Base-by-base conservation (phyloP, 1,284 basidiomycete genomes). In the Cryptococcus floricola region DNA sequence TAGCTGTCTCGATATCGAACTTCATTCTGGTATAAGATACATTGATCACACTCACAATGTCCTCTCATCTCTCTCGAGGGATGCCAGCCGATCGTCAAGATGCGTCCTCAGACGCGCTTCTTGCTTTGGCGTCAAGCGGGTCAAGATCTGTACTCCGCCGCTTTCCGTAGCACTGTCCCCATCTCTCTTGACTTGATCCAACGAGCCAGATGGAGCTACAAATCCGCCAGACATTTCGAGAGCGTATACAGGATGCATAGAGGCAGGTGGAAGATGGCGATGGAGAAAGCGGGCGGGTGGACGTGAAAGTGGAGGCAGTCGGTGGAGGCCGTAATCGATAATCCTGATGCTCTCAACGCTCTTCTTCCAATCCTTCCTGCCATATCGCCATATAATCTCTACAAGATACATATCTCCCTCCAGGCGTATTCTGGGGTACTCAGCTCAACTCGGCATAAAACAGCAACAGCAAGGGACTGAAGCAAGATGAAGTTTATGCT, bases 401-500 rank as follows among this genome's bases (percentile, higher is more conserved):
- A 4, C 14, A 42, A 9, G 10, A 42, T 13, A 10, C 7, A 7
- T 42, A 7, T 42, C 7, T n/a, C 19, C 23, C 14, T 42, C 7
- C 19, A 42, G 42, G 42, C 18, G 9, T 25, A 3, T n/a, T 44
- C 42, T 44, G 18, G 18, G 18, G 12, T 6, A 4, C 16, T 5
- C 42, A 44, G 23, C 31, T 34, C 7, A 34, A 34, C 31, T 34
- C 31, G 31, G 31, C 7, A 34, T 8, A 34, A 1, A 8, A 34
- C 31, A 34, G 2, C 8, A 42, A 16, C 18, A 19, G 3, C 10
- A 44, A 18, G 18, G n/a, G 18, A 44, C 12, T 44, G 12, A 18
- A 10, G 42, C 69, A 72, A 19, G 41, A 97, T 98, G 94, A 95
- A 92, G 81, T 98, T 98, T 81, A 86, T 84, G 74, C 93, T 98